phyloP scores from a whole-genome alignment of 2,329 filamentous ascomycete species.

The Trichoderma harzianum region DNA sequence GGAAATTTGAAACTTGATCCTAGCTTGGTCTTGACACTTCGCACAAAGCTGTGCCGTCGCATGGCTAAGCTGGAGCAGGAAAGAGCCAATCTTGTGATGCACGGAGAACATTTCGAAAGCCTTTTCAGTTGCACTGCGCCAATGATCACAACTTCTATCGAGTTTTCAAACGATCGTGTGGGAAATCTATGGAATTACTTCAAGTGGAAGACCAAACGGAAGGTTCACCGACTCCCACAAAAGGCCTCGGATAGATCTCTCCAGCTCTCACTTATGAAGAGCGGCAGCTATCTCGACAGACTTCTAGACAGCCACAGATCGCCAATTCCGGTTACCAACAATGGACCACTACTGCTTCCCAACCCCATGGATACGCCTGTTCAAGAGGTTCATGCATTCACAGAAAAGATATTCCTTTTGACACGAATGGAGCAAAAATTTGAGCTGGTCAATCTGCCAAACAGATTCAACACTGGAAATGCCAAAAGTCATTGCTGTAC shows the following conservation, averaged over 20 bases:
- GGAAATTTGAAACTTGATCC: not conserved
- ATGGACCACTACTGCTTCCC: not conserved
- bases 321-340: no score
- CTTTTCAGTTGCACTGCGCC: not conserved
- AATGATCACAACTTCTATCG: not conserved
- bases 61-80: constrained; percentile 28
- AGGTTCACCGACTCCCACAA: not conserved
- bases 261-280: constrained; percentile 40
- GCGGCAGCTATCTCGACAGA: constrained; percentile 31
- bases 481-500: not conserved
- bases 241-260: constrained; percentile 29
- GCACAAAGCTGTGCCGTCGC: constrained; percentile 16
- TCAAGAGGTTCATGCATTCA: not conserved
- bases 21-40: not conserved
- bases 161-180: constrained; percentile 29
- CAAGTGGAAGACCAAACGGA: constrained; percentile 36
- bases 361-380: not conserved
- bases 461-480: not conserved
- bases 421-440: not conserved
- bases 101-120: not conserved
- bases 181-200: constrained; percentile 37
- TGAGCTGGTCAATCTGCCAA: not conserved
- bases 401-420: not conserved
- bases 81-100: constrained; percentile 42
- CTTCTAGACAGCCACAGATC: not conserved